These are phyloP conservation scores for Cadophora sp. DNA, from an alignment of 2,329 filamentous ascomycete genomes.

Conservation along the genomic window DNA sequence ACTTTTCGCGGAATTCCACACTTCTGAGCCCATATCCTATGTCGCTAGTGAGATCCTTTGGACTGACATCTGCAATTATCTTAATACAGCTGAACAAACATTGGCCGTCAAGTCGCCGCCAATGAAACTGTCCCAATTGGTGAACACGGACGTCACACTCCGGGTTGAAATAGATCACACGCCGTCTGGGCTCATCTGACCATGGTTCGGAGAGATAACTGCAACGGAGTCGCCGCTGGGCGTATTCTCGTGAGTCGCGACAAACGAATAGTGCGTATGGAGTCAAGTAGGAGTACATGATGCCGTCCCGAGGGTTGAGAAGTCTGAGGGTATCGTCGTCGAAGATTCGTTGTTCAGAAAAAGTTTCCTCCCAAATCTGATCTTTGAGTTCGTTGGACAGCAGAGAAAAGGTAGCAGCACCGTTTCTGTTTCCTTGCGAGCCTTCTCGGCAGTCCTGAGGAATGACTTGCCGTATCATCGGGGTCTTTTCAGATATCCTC, in stretches of 20 bases:
- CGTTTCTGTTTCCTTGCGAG: not conserved
- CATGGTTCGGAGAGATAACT: not conserved
- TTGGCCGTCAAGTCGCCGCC: too few relatives aligned
- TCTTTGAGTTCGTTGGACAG: not conserved
- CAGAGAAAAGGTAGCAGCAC: not conserved
- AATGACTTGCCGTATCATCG: too few relatives aligned
- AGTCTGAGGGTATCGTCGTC: constrained; percentile 1
- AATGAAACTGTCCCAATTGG: not conserved
- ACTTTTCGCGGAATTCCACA: too few relatives aligned
- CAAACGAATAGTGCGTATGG: too few relatives aligned
- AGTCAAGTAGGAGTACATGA: too few relatives aligned
- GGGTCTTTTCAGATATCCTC: too few relatives aligned
- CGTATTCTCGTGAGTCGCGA: too few relatives aligned
- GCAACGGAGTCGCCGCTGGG: not conserved
- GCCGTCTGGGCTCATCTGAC: not conserved
- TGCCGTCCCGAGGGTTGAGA: not conserved
- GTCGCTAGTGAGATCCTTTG: too few relatives aligned
- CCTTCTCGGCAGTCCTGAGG: not conserved
- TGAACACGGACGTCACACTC: not conserved
- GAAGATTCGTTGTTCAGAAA: constrained; percentile 1
- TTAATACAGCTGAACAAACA: too few relatives aligned
- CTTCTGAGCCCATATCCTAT: too few relatives aligned
- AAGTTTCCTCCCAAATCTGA: constrained; percentile 6
- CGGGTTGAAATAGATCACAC: not conserved
- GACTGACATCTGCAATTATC: too few relatives aligned